Base-by-base conservation (phyloP, 1,284 basidiomycete genomes). In the Veloboletus limbatus region DNA sequence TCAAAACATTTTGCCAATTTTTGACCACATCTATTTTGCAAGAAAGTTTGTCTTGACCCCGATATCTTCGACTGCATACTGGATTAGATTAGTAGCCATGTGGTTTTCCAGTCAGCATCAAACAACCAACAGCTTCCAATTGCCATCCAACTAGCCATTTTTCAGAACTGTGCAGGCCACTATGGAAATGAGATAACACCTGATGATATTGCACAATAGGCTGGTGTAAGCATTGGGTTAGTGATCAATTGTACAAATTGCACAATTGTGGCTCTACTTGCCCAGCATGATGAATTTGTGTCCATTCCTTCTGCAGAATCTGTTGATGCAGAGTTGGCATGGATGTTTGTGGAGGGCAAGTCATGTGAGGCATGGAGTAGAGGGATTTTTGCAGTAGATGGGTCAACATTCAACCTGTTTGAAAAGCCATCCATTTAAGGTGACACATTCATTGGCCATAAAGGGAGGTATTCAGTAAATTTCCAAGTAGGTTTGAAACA, bases 401-500 rank as follows among this genome's bases (percentile, higher is more conserved):
- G 30, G 0, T 41, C 31, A 8, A 6, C 14, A 0, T 26, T 51
- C 16, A 40, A 47, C 16, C 18, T 51, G n/a, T 52, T 24, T 20
- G 24, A 25, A 6, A 43, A 52, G 10, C 33, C 20, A 3, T 14
- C 20, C 2, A 10, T 34, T 14, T 45, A 47, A 6, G 28, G 51
- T 0, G 11, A 51, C 3, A 46, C 18, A 6, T 52, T 47, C 16
- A 28, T 16, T 14, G 24, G 51, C 20, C 21, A 25, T 20, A 51
- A 52, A 11, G 35, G 21, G 1, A 21, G n/a, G 1, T 52, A 34
- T 18, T 53, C 20, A 4, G 18, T 53, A 1, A 52, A 41, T 4
- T 47, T 40, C 34, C 49, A 53, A 28, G 50, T 51, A 40, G n/a
- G n/a, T n/a, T n/a, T n/a, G n/a, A n/a, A n/a, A n/a, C n/a, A n/a